Evolutionary conservation across 2,329 filamentous ascomycete genomes (phyloP).

Genomic region (Pseudogymnoascus sp.): DNA sequence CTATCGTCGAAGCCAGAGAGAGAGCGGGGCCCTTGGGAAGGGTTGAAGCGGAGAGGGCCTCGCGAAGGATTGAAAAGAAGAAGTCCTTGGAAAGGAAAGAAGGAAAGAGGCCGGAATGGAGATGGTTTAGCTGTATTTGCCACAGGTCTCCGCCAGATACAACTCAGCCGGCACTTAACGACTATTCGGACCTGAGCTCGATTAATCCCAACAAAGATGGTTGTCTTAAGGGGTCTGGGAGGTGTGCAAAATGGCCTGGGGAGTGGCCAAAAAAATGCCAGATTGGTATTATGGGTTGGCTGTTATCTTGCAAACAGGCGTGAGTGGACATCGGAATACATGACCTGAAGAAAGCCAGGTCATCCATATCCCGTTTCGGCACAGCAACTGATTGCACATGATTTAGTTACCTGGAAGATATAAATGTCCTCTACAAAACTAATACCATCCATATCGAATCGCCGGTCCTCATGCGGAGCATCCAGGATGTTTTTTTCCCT

Average conservation of each 20-base stretch:
- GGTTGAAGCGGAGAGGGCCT: neutral
- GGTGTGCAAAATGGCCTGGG: neutral
- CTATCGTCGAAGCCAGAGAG: too few species aligned
- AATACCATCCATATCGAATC: neutral
- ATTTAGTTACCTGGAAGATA: neutral
- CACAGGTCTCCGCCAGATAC: neutral
- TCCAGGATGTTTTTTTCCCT: neutral
- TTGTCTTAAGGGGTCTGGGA: neutral
- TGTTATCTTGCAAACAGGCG: neutral
- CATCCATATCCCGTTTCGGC: neutral
- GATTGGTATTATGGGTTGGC: neutral
- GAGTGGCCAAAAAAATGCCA: neutral
- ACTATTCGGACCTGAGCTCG: too few species aligned
- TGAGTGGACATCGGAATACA: neutral
- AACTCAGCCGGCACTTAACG: too few species aligned
- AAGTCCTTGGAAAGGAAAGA: neutral
- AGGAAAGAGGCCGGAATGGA: neutral
- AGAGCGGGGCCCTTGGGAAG: neutral
- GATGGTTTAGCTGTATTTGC: neutral
- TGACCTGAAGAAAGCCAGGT: neutral
- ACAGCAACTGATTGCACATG: neutral
- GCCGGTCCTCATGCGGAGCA: neutral
- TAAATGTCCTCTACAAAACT: slow-evolving; percentile 4
- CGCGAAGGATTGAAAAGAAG: too few species aligned
- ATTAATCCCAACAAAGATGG: neutral